These are phyloP conservation scores for Penicillium corylophilum DNA, from an alignment of 2,329 filamentous ascomycete genomes.

Conservation along the genomic window DNA sequence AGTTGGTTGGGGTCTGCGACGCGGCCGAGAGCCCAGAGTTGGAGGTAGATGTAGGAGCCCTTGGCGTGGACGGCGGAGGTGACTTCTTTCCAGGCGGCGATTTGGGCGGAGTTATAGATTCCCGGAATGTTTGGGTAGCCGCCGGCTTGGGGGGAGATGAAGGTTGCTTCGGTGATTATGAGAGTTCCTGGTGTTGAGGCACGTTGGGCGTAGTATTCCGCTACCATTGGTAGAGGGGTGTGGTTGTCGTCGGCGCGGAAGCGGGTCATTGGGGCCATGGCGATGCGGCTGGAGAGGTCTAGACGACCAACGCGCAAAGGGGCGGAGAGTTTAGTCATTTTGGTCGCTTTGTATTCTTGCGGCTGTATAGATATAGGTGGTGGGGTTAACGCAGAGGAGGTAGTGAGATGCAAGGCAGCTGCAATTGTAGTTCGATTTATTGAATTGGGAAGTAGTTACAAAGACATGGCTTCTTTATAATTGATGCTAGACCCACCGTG, in stretches of 20 bases:
- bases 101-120: slow-evolving; percentile 57
- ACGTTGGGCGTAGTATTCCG: slow-evolving; percentile 57
- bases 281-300: slow-evolving; percentile 49
- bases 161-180: slow-evolving; percentile 59
- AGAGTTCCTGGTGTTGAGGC: slow-evolving; percentile 55
- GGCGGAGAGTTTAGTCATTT: slow-evolving; percentile 31
- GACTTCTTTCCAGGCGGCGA: slow-evolving; percentile 60
- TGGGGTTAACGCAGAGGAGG: not conserved
- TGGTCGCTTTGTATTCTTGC: not conserved
- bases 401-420: not conserved
- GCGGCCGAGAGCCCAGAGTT: slow-evolving; percentile 63
- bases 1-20: slow-evolving; percentile 44
- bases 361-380: not conserved
- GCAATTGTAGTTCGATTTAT: not conserved
- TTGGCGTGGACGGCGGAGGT: slow-evolving; percentile 64
- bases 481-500: not conserved
- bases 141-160: slow-evolving; percentile 49
- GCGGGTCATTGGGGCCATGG: slow-evolving; percentile 60
- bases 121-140: slow-evolving; percentile 56
- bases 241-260: slow-evolving; percentile 52
- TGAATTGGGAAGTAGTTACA: not conserved
- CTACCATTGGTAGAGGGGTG: slow-evolving; percentile 45
- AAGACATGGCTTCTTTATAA: not conserved
- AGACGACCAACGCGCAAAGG: slow-evolving; percentile 45
- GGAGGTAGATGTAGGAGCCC: slow-evolving; percentile 59